Base-by-base conservation (phyloP, 305 asterid genomes). In the Coffea humblotiana region DNA sequence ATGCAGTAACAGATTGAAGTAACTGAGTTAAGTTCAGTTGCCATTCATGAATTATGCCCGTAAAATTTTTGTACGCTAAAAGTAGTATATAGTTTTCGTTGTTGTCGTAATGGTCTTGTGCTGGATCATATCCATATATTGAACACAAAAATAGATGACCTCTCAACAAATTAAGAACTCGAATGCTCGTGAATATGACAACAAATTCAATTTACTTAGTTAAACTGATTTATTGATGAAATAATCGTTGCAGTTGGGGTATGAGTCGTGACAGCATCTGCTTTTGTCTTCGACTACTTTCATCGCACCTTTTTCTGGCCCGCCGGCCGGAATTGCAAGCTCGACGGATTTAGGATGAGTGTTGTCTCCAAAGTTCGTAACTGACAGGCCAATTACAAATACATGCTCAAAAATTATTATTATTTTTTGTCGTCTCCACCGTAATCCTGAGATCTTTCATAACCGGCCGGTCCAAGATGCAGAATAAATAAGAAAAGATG, bases 271-370 rank as follows among this genome's bases (percentile, higher is more conserved):
- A 73, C 60, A 51, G 52, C 58, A 60, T 19, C 19, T 71, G 29
- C 64, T 29, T 72, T 27, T 72, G 77, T 51, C 77, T 73, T 73
- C 47, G 52, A 23, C 48, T 27, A 49, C 47, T 5, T 25, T 72
- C 65, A 73, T 73, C 45, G 4, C 14, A 6, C 23, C 47, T 27
- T 51, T 49, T 61, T 51, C 23, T 71, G 43, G 47, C 54, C 40
- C 27, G 77, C 49, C 51, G 21, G 54, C 65, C 52, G 32, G 21
- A 74, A 74, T 54, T 74, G n/a, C 61, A 74, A 73, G 47, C 23
- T 52, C 29, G 18, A 12, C 32, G 49, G 29, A 74, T 51, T 9
- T 29, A 13, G 49, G 49, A 40, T 8, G 23, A 74, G 51, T 45
- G 67, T 54, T 52, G 67, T 29, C 77, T 60, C 45, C 67, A 8